Conservation (phyloP, 78 protist species). For the Emiliania huxleyi region DNA sequence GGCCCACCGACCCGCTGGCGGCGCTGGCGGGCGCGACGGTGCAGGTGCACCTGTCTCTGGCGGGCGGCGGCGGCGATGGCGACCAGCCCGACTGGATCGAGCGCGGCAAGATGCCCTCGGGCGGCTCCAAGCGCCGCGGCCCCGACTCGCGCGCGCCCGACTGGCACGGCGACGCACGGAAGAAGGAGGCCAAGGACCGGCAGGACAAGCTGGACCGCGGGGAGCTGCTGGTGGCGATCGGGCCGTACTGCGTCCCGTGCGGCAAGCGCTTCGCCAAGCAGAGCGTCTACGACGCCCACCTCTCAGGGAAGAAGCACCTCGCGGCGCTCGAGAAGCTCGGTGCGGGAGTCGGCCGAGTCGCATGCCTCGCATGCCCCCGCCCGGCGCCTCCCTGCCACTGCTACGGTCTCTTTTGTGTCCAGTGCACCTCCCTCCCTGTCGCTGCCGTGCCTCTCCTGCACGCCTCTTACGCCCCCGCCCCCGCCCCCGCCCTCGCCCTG, state of each 20-base stretch:
- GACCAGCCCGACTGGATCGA: conserved; percentile 21
- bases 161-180: not conserved
- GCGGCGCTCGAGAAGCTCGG: not conserved
- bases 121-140: not conserved
- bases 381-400: no score
- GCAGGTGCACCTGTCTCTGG: not conserved
- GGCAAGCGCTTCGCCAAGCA: conserved; percentile 25
- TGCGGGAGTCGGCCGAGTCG: no score
- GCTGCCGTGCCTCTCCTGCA: no score
- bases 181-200: not conserved
- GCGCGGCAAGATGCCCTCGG: not conserved
- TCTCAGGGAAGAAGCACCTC: conserved; percentile 4
- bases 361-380: no score
- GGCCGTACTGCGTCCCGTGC: not conserved
- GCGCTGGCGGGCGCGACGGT: no score
- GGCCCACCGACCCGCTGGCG: no score
- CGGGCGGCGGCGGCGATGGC: not conserved
- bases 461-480: no score
- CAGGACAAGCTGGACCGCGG: not conserved
- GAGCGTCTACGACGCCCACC: conserved; percentile 13
- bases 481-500: no score
- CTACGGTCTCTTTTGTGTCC: no score
- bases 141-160: conserved; percentile 25
- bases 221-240: not conserved
- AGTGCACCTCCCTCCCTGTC: not conserved